Base-by-base conservation (phyloP, 441 rosid species). In the Adansonia grandidieri region DNA sequence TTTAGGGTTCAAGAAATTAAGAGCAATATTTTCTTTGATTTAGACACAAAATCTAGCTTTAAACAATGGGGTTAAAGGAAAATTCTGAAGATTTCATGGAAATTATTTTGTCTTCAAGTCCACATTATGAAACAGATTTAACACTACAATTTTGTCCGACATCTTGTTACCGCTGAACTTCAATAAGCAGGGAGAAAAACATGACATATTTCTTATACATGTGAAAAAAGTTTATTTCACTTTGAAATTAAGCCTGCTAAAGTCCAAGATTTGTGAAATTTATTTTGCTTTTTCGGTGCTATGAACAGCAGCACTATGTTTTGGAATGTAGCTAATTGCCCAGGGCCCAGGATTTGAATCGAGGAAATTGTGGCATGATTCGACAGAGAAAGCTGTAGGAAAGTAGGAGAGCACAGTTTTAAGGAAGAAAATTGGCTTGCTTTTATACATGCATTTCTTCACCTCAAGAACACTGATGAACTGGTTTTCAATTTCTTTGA, bases 81-180 rank as follows among this genome's bases (percentile, higher is more conserved):
- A 32, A 24, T 71, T 54, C 28, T 54, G 1, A 53, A 37, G 22
- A 71, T n/a, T 5, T 47, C 51, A 3, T 54, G 48, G 63, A 28
- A 37, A 71, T 54, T 71, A 54, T 54, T 71, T 71, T 70, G 60
- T 50, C 74, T 50, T 51, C 57, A 40, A 40, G 13, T n/a, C 71
- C 58, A 69, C 7, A 44, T 44, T 67, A 9, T 44, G 15, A 44
- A 17, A 19, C 56, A 45, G 47, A 64, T 32, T 64, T 64, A 64
- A 64, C 47, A 64, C 47, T 37, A 37, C 6, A 64, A 7, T 37
- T 64, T 15, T 64, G 69, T 37, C 69, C 19, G 37, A 15, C 69
- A 14, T 37, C 48, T 14, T 32, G 69, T 32, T 37, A n/a, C 69
- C 15, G 69, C 40, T 64, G 7, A 15, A 15, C 17, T 14, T 37